Base-by-base conservation (phyloP, 2,329 filamentous ascomycete species). In the Penicillium sp. region DNA sequence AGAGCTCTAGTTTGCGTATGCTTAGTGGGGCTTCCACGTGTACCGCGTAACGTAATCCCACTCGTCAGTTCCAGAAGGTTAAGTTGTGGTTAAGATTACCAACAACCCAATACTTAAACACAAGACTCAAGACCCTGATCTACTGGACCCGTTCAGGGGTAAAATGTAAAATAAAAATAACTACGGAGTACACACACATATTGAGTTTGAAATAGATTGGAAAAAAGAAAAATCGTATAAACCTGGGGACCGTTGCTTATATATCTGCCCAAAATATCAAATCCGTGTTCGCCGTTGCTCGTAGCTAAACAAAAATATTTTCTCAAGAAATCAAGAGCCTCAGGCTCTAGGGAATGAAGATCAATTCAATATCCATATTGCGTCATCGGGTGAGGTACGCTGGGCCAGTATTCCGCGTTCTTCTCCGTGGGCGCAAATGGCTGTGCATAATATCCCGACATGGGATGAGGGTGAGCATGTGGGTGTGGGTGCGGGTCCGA, bases 321-420 rank as follows among this genome's bases (percentile, higher is more conserved):
- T 40, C 22, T n/a, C 23, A 15, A 15, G 23, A n/a, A 25, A 9
- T 45, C 20, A n/a, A 25, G 23, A 45, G 26, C 18, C 12, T 49
- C 20, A 40, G n/a, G 27, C 11, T 27, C 26, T 20, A n/a, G n/a
- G n/a, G 15, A n/a, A 3, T 5, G 5, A 22, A n/a, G 9, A 9
- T n/a, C 42, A 23, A 7, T 18, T 50, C 20, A 66, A 40, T 62
- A 66, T 33, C 62, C 63, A 51, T 53, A 66, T 20, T 56, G 48
- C 27, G 56, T 48, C 29, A 49, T 54, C 14, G 47, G 11, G 15
- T 23, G 57, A 3, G 60, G 41, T 18, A 57, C 49, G 22, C 40
- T 31, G n/a, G 57, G 27, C 63, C 63, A 66, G 50, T 59, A 65
- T 6, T 41, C 58, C 5, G 50, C 35, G 8, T 53, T 35, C 20